Conservation (phyloP, 352 stramenopile genomes). For the Phytophthora hibernalis region DNA sequence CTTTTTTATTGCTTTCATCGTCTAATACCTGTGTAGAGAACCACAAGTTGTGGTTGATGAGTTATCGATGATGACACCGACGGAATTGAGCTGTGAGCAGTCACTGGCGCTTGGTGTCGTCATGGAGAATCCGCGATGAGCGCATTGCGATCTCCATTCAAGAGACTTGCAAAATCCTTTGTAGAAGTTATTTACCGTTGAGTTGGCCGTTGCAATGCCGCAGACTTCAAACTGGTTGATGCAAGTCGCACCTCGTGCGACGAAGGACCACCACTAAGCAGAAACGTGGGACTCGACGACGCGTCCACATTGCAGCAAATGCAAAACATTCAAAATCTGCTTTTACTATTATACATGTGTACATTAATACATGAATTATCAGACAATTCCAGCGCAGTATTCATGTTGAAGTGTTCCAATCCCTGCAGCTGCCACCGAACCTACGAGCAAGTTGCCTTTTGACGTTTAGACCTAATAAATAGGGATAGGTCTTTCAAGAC, state of each 20-base stretch:
- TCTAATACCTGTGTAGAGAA: too few species aligned
- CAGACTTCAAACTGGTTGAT: too few species aligned
- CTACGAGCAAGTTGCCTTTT: neutral
- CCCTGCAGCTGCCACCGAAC: too few species aligned
- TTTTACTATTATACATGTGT: too few species aligned
- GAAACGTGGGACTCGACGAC: constrained; percentile 19
- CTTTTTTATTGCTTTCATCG: neutral
- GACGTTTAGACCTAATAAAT: constrained; percentile 5
- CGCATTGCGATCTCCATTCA: constrained; percentile 8
- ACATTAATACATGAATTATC: neutral
- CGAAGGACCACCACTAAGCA: constrained; percentile 11
- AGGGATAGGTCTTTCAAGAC: neutral
- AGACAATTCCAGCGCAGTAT: neutral
- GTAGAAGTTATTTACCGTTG: too few species aligned
- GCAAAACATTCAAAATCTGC: neutral
- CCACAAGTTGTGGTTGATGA: too few species aligned
- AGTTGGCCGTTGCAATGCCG: too few species aligned
- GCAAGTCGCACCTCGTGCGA: neutral
- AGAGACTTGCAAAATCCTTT: constrained; percentile 12
- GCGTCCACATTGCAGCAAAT: constrained; percentile 4
- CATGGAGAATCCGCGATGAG: constrained; percentile 13
- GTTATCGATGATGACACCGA: neutral
- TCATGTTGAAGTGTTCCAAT: neutral
- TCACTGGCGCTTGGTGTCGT: constrained; percentile 5
- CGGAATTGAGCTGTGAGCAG: neutral